Conservation (phyloP, 805 yeast genomes). For the Huiozyma sinensis region DNA sequence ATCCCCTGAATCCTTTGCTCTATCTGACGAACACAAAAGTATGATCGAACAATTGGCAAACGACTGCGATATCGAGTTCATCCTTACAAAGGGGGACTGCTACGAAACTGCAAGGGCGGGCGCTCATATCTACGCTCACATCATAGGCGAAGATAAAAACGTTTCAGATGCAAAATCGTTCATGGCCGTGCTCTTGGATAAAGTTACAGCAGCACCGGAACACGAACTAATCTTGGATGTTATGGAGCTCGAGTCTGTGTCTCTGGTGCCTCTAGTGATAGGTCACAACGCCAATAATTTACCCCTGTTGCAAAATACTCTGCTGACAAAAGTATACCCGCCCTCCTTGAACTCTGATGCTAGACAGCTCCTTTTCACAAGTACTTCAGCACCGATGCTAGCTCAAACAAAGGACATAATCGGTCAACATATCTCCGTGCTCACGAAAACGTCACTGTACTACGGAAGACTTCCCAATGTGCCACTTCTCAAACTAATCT, state of each 20-base stretch:
- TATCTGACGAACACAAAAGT: too few relatives aligned
- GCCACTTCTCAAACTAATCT: slow-evolving; percentile 17
- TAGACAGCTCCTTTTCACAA: too few relatives aligned
- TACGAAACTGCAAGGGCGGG: background rate
- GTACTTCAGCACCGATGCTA: too few relatives aligned
- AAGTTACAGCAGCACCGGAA: slow-evolving; percentile 10
- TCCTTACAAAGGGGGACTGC: background rate
- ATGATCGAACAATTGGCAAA: slow-evolving; percentile 2
- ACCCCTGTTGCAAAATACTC: too few relatives aligned
- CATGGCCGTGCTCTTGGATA: slow-evolving; percentile 8
- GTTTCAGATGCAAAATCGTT: slow-evolving; percentile 1
- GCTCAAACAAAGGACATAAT: too few relatives aligned
- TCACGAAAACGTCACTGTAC: slow-evolving; percentile 4
- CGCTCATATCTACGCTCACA: background rate
- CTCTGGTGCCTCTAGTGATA: slow-evolving; percentile 9
- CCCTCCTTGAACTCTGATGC: too few relatives aligned
- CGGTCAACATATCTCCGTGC: too few relatives aligned
- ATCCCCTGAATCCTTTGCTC: too few relatives aligned
- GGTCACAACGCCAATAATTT: too few relatives aligned
- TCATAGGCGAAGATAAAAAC: slow-evolving; percentile 14
- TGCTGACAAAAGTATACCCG: too few relatives aligned
- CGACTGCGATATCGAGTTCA: slow-evolving; percentile 1
- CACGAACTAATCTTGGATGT: background rate
- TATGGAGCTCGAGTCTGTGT: slow-evolving; percentile 8
- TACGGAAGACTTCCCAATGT: slow-evolving; percentile 13